Percentiles rank a stretch among this genome's conserved stretches.
phyloP scores from a whole-genome alignment of 257 asterid genomes.

The Scutellaria barbata region DNA sequence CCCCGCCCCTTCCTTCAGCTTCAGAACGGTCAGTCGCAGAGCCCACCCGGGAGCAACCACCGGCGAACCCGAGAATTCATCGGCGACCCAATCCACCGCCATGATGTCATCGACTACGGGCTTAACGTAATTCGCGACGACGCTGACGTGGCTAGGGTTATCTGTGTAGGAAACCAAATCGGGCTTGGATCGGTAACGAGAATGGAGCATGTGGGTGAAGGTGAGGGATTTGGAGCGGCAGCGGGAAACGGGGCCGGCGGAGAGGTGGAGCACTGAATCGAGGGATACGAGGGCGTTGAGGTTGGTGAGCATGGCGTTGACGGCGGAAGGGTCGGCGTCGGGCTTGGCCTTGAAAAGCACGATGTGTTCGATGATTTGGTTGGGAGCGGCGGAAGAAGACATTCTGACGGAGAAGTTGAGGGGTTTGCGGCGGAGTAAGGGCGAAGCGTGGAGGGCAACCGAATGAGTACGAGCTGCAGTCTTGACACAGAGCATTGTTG shows the following conservation, averaged over 20 bases:
- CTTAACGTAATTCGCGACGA: slow-evolving; percentile 47
- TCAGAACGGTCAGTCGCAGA: slow-evolving; percentile 53
- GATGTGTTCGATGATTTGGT: slow-evolving; percentile 75
- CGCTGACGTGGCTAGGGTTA: slow-evolving; percentile 56
- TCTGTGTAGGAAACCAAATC: slow-evolving; percentile 64
- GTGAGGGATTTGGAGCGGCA: slow-evolving; percentile 59
- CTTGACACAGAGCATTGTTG: slow-evolving; percentile 42
- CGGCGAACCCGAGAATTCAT: slow-evolving; percentile 39
- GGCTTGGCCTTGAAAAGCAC: slow-evolving; percentile 79
- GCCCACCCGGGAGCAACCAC: slow-evolving; percentile 54
- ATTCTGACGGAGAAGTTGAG: slow-evolving; percentile 36
- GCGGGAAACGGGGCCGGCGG: slow-evolving; percentile 71
- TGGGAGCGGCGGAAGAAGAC: slow-evolving; percentile 41
- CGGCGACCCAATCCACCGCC: slow-evolving; percentile 74
- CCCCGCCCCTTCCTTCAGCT: slow-evolving; percentile 57
- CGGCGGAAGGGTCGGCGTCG: slow-evolving; percentile 55
- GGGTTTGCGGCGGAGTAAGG: slow-evolving; percentile 34
- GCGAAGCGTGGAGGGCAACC: slow-evolving; percentile 35
- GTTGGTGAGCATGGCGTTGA: slow-evolving; percentile 68
- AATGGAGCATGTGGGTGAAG: slow-evolving; percentile 92
- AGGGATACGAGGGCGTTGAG: slow-evolving; percentile 67
- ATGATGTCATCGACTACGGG: slow-evolving; percentile 60
- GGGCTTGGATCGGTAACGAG: slow-evolving; percentile 67
- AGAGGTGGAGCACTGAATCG: slow-evolving; percentile 70
- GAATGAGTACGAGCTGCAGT: slow-evolving; percentile 38